Evolutionary conservation across 805 yeast species (phyloP).

Genomic region (Wickerhamiella azymoides): DNA sequence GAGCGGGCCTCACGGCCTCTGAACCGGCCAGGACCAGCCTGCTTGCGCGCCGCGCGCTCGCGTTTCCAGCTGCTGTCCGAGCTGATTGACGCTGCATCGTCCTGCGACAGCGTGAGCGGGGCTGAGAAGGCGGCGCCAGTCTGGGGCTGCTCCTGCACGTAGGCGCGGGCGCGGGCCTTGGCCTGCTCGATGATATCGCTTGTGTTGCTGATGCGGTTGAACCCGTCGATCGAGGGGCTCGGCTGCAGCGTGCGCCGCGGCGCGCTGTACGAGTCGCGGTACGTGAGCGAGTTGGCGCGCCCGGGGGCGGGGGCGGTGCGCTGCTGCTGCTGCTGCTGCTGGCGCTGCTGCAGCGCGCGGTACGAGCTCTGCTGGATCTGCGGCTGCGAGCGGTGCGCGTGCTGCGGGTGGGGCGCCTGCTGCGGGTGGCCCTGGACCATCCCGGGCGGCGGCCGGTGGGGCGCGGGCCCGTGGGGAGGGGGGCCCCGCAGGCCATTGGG

Average conservation of each 20-base stretch:
- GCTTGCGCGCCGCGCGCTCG: conserved; percentile 3
- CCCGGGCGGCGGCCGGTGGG: not conserved
- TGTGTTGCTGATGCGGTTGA: conserved; percentile 1
- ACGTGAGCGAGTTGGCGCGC: not conserved
- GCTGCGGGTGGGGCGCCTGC: not conserved
- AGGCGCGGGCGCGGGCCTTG: conserved; percentile 1
- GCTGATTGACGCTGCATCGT: conserved; percentile 13
- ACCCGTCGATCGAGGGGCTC: conserved; percentile 7
- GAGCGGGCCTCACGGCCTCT: not conserved
- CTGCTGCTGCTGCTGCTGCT: not conserved
- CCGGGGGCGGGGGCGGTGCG: not conserved
- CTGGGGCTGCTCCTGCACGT: not conserved
- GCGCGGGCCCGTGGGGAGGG: not conserved
- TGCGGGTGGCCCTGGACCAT: not conserved
- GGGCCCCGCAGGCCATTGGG: too few species aligned
- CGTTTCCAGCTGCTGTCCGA: conserved; percentile 17
- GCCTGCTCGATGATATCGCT: conserved; percentile 4
- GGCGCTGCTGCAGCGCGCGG: not conserved
- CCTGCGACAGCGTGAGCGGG: conserved; percentile 9
- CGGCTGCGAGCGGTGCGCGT: not conserved
- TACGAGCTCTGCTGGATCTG: not conserved
- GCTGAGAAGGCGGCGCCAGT: not conserved
- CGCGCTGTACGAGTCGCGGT: not conserved
- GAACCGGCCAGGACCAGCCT: not conserved
- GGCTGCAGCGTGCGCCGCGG: conserved; percentile 5